A percentile compares a stretch with the other conserved stretches of the same genome.
phyloP scores from a whole-genome alignment of 2,329 filamentous ascomycete species.

The Aspergillus sp. region DNA sequence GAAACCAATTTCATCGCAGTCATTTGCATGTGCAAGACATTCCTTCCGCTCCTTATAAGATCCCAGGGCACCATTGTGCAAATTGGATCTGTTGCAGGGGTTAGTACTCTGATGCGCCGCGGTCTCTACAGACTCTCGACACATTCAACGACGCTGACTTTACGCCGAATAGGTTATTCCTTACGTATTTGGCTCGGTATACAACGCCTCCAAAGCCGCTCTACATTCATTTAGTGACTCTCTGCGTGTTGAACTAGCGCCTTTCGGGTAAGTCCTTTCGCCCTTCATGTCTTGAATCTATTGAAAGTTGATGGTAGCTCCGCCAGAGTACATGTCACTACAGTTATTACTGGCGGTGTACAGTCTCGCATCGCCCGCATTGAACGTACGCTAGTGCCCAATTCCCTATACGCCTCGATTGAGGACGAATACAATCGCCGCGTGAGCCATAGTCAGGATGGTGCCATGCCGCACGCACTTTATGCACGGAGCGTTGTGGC shows the following conservation, averaged over 20 bases:
- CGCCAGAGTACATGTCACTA: constrained; percentile 50
- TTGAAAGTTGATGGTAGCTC: constrained; percentile 3
- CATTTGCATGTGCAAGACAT: constrained; percentile 58
- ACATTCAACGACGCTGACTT: background rate
- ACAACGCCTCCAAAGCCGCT: constrained; percentile 62
- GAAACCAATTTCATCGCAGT: constrained; percentile 59
- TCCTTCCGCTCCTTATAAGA: constrained; percentile 54
- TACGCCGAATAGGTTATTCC: constrained; percentile 36
- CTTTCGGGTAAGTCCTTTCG: constrained; percentile 38
- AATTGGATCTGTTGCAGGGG: constrained; percentile 45
- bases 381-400: constrained; percentile 46
- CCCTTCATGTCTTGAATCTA: background rate
- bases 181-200: constrained; percentile 48
- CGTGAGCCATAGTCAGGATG: constrained; percentile 54
- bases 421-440: constrained; percentile 52
- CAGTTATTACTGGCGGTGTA: constrained; percentile 61
- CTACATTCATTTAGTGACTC: constrained; percentile 59
- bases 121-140: background rate
- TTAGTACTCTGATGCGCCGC: constrained; percentile 8
- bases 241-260: constrained; percentile 57
- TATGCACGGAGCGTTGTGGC: constrained; percentile 58
- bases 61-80: constrained; percentile 47
- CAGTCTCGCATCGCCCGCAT: constrained; percentile 58
- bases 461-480: constrained; percentile 50
- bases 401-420: constrained; percentile 54